phyloP scores from a whole-genome alignment of 805 yeast species.

The Candida hispaniensis region DNA sequence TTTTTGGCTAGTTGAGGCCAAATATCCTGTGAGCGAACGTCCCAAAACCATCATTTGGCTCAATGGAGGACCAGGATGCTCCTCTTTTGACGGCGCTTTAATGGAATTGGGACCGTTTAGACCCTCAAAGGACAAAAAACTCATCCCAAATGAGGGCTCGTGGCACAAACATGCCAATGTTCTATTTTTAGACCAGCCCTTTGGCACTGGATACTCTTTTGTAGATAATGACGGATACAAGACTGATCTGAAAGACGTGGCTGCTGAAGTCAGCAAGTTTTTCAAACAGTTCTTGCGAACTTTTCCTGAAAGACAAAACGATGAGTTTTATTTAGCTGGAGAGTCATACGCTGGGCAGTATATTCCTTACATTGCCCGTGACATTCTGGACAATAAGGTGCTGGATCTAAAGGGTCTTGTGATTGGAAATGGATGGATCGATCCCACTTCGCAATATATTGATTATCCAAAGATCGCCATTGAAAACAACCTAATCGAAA shows the following conservation, averaged over 20 bases:
- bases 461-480: slow-evolving; percentile 65
- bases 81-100: slow-evolving; percentile 94
- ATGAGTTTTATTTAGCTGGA: slow-evolving; percentile 74
- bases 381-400: slow-evolving; percentile 32
- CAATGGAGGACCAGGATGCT: slow-evolving; percentile 98
- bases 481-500: slow-evolving; percentile 44
- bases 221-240: slow-evolving; percentile 38
- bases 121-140: slow-evolving; percentile 34
- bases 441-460: slow-evolving; percentile 74
- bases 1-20: slow-evolving; percentile 57
- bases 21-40: slow-evolving; percentile 34
- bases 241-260: slow-evolving; percentile 36
- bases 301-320: slow-evolving; percentile 59
- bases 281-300: slow-evolving; percentile 51
- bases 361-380: slow-evolving; percentile 74
- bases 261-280: slow-evolving; percentile 53
- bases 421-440: slow-evolving; percentile 93
- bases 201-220: slow-evolving; percentile 82
- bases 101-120: slow-evolving; percentile 88
- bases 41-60: slow-evolving; percentile 56
- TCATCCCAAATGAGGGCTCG: slow-evolving; percentile 55
- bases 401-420: slow-evolving; percentile 52
- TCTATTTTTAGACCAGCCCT: slow-evolving; percentile 87
- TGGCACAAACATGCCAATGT: slow-evolving; percentile 78
- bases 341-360: slow-evolving; percentile 97